phyloP scores from a whole-genome alignment of 2,329 filamentous ascomycete species.

The Phaeophleospora eucalypticola region DNA sequence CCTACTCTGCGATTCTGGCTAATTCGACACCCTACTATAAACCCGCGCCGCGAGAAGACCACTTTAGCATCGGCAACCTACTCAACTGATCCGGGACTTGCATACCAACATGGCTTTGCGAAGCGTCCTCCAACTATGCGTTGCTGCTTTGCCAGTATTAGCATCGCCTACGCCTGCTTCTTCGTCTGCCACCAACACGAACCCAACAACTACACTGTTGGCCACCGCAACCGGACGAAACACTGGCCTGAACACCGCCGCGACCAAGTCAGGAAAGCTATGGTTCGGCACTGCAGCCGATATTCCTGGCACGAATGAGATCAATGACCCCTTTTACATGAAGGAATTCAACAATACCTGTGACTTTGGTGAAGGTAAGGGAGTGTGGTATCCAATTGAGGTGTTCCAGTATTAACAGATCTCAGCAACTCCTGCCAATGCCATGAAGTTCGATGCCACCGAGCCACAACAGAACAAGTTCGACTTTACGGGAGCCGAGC shows the following conservation, averaged over 20 bases:
- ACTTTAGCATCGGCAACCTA: too few relatives aligned
- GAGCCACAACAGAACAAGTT: constrained; percentile 36
- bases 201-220: constrained; percentile 6
- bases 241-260: constrained; percentile 21
- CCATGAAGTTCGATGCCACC: constrained; percentile 39
- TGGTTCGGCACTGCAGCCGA: constrained; percentile 53
- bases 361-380: constrained; percentile 54
- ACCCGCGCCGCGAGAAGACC: too few relatives aligned
- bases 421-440: constrained; percentile 31
- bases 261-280: constrained; percentile 23
- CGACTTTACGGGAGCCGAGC: constrained; percentile 34
- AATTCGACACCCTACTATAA: too few relatives aligned
- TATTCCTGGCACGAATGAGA: constrained; percentile 40
- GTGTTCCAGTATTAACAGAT: background rate
- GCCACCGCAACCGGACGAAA: constrained; percentile 9
- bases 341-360: constrained; percentile 51
- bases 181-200: background rate
- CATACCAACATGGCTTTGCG: background rate
- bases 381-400: background rate
- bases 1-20: background rate
- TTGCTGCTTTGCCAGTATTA: background rate
- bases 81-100: background rate
- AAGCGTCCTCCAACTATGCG: background rate
- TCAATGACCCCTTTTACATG: constrained; percentile 53
- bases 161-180: background rate